Conservation (phyloP, 768 basidiomycete species). For the Kwoniella sp. region DNA sequence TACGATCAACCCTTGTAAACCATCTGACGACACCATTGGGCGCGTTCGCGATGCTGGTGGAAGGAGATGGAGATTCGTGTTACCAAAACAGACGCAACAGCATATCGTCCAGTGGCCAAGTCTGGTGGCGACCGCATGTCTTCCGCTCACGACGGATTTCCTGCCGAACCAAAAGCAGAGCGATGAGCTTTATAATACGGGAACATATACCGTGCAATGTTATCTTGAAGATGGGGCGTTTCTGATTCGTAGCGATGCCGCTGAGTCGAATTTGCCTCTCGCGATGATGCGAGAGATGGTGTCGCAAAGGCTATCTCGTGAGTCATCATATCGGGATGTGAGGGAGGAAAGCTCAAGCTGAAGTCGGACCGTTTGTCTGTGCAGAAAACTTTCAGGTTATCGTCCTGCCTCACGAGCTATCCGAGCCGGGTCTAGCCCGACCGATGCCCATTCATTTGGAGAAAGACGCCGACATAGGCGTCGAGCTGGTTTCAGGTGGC, state of each 20-base stretch:
- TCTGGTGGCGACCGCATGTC: constrained; percentile 78
- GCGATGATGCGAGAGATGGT: constrained; percentile 81
- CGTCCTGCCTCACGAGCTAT: constrained; percentile 58
- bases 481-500: constrained; percentile 44
- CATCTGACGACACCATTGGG: constrained; percentile 46
- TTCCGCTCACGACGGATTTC: constrained; percentile 88
- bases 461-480: constrained; percentile 25
- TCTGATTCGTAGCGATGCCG: constrained; percentile 67
- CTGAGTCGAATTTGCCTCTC: constrained; percentile 48
- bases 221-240: constrained; percentile 83
- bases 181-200: constrained; percentile 76
- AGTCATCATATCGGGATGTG: constrained; percentile 31
- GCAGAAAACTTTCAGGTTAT: constrained; percentile 91
- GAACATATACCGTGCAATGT: constrained; percentile 85
- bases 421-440: constrained; percentile 20
- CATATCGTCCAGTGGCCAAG: constrained; percentile 86
- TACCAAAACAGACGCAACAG: constrained; percentile 66
- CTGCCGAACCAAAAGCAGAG: constrained; percentile 72
- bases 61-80: constrained; percentile 82
- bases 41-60: constrained; percentile 57
- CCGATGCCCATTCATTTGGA: constrained; percentile 27
- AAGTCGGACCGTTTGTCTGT: background rate
- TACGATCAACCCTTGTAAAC: constrained; percentile 56
- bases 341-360: background rate
- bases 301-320: constrained; percentile 70